phyloP scores from a whole-genome alignment of 495 filamentous ascomycete species.

The Penicillium robsamsonii region DNA sequence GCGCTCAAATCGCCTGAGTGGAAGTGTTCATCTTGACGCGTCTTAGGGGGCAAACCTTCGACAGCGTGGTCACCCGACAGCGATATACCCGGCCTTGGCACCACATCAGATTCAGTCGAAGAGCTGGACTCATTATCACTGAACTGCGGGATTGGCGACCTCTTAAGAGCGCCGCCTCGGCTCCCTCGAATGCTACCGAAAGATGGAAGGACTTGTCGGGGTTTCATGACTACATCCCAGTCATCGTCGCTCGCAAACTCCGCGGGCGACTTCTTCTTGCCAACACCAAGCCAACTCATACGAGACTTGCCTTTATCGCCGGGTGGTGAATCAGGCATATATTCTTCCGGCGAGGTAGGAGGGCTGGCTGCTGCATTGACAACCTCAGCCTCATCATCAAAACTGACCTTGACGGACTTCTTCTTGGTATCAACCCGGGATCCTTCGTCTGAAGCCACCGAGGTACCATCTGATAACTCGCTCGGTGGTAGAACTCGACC shows the following conservation, averaged over 20 bases:
- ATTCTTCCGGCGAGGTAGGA: slow-evolving; percentile 49
- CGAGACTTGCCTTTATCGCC: slow-evolving; percentile 40
- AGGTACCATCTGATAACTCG: slow-evolving; percentile 60
- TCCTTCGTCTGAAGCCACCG: slow-evolving; percentile 59
- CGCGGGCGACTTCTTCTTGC: slow-evolving; percentile 41
- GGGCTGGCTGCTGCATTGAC: slow-evolving; percentile 59
- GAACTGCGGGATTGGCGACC: slow-evolving; percentile 21
- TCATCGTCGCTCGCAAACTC: slow-evolving; percentile 53
- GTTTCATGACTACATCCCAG: slow-evolving; percentile 65
- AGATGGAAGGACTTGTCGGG: slow-evolving; percentile 72
- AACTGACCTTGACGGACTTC: slow-evolving; percentile 77
- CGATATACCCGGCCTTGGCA: slow-evolving; percentile 18
- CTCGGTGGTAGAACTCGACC: slow-evolving; percentile 42
- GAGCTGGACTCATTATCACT: slow-evolving; percentile 41
- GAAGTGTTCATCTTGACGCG: slow-evolving; percentile 6
- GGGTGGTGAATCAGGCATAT: slow-evolving; percentile 51
- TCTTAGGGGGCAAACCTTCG: slow-evolving; percentile 52
- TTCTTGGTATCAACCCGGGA: slow-evolving; percentile 51
- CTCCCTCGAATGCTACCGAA: slow-evolving; percentile 73
- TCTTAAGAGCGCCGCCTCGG: slow-evolving; percentile 30
- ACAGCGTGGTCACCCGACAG: slow-evolving; percentile 66
- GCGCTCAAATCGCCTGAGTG: slow-evolving; percentile 8
- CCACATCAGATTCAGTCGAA: slow-evolving; percentile 35
- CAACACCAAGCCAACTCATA: slow-evolving; percentile 55
- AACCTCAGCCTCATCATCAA: slow-evolving; percentile 69